Evolutionary conservation across 2,329 filamentous ascomycete genomes (phyloP).

Genomic region (Tolypocladium amazonense): DNA sequence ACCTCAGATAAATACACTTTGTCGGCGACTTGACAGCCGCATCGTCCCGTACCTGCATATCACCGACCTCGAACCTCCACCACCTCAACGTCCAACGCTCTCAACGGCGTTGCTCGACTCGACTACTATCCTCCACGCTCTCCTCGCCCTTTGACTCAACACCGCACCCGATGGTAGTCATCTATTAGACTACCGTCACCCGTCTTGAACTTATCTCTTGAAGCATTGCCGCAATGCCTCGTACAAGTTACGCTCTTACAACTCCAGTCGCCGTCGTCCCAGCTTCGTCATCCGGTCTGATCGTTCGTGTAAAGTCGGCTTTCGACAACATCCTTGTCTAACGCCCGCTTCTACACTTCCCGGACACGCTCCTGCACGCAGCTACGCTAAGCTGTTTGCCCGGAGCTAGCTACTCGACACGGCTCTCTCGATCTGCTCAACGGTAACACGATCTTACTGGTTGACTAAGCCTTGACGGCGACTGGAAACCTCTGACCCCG

Average conservation of each 20-base stretch:
- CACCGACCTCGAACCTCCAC: constrained; percentile 6
- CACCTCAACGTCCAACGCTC: neutral
- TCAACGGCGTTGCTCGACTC: neutral
- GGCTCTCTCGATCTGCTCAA: constrained; percentile 20
- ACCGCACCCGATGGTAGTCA: constrained; percentile 3
- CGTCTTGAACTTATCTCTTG: constrained; percentile 11
- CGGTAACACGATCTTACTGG: constrained; percentile 32
- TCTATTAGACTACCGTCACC: constrained; percentile 13
- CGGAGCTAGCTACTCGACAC: constrained; percentile 26
- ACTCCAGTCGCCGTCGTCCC: constrained; percentile 55
- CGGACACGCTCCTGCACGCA: constrained; percentile 28
- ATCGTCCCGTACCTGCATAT: constrained; percentile 19
- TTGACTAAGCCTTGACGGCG: constrained; percentile 41
- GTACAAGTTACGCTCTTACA: constrained; percentile 36
- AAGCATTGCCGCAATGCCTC: constrained; percentile 43
- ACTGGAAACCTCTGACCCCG: constrained; percentile 33
- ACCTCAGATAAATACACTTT: constrained; percentile 18
- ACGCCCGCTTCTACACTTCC: constrained; percentile 23
- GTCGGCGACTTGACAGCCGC: constrained; percentile 10
- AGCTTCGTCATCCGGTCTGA: constrained; percentile 49
- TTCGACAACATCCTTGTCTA: constrained; percentile 30
- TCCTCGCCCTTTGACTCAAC: neutral
- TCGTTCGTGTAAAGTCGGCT: constrained; percentile 42
- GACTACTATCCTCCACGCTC: no score
- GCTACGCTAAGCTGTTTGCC: constrained; percentile 24